Percentiles rank a stretch among this genome's conserved stretches.
Evolutionary conservation across 108 stramenopile species (phyloP).

Genomic region (Nitzschia sp.): DNA sequence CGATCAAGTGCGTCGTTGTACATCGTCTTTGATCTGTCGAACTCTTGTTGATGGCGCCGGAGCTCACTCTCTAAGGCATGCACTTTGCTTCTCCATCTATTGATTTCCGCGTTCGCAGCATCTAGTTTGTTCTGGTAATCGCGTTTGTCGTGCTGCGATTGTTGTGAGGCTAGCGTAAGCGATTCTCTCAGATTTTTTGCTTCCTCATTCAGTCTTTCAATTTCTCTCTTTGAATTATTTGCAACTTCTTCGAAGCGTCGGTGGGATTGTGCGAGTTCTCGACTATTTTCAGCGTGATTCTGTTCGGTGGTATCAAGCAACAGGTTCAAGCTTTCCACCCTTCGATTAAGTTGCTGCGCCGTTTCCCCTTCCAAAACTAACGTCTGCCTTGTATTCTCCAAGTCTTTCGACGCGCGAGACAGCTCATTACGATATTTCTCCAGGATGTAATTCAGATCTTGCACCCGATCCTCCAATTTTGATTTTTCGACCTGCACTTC

Average conservation of each 20-base stretch:
- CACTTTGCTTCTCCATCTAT: background rate
- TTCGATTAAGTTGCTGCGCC: conserved; percentile 5
- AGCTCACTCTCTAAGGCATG: conserved; percentile 9
- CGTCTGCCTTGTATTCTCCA: conserved; percentile 2
- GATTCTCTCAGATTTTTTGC: background rate
- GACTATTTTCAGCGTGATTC: conserved; percentile 20
- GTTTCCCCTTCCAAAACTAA: conserved; percentile 2
- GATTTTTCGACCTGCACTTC: background rate
- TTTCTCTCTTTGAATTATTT: background rate
- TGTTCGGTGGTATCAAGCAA: conserved; percentile 25
- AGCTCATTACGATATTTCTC: conserved; percentile 21
- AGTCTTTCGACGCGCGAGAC: conserved; percentile 13
- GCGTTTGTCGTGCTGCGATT: background rate
- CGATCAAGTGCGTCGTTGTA: conserved; percentile 18
- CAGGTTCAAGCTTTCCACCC: conserved; percentile 17
- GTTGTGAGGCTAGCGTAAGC: background rate
- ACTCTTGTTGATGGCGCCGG: background rate
- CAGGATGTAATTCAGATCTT: background rate
- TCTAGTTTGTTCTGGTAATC: background rate
- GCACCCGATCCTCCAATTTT: conserved; percentile 10
- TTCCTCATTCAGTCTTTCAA: conserved; percentile 12
- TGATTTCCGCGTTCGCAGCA: background rate
- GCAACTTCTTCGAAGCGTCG: conserved; percentile 5
- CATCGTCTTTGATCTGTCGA: conserved; percentile 6
- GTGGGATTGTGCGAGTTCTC: conserved; percentile 2